These are phyloP conservation scores for Choiromyces venosus DNA, from an alignment of 495 filamentous ascomycete species.

Conservation along the genomic window DNA sequence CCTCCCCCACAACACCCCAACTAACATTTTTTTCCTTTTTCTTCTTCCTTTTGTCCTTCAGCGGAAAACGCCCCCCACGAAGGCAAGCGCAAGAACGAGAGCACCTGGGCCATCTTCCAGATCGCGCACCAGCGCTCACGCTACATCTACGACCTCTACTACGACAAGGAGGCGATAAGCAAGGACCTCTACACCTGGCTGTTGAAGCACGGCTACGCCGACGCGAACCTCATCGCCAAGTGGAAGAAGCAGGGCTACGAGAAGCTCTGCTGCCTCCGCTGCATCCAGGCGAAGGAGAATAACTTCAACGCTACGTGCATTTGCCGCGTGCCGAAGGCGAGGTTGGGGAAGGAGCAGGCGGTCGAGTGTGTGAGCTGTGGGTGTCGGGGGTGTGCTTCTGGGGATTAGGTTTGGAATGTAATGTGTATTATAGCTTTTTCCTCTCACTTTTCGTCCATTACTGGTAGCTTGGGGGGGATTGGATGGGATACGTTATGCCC, in stretches of 20 bases:
- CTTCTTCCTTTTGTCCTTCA: too few relatives aligned
- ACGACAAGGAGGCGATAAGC: constrained; percentile 91
- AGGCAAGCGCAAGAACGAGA: constrained; percentile 70
- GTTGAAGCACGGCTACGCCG: constrained; percentile 92
- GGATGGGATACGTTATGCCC: not conserved
- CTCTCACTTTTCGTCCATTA: not conserved
- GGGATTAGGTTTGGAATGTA: constrained; percentile 54
- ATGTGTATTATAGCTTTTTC: not conserved
- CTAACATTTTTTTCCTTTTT: too few relatives aligned
- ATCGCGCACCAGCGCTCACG: constrained; percentile 88
- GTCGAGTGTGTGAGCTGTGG: constrained; percentile 96
- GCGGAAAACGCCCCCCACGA: constrained; percentile 55
- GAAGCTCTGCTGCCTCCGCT: constrained; percentile 93
- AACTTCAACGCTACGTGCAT: constrained; percentile 98
- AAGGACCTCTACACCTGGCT: constrained; percentile 91
- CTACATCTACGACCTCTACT: constrained; percentile 97
- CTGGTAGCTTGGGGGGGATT: too few relatives aligned
- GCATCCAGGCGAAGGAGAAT: constrained; percentile 97
- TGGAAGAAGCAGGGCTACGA: constrained; percentile 99
- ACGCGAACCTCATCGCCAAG: constrained; percentile 91
- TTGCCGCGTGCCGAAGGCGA: constrained; percentile 87
- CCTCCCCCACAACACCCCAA: not conserved
- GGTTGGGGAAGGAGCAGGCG: constrained; percentile 82
- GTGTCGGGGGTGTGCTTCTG: constrained; percentile 82
- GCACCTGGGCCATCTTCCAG: constrained; percentile 94